phyloP scores from a whole-genome alignment of 768 basidiomycete species.

The Tulasnella sp. region DNA sequence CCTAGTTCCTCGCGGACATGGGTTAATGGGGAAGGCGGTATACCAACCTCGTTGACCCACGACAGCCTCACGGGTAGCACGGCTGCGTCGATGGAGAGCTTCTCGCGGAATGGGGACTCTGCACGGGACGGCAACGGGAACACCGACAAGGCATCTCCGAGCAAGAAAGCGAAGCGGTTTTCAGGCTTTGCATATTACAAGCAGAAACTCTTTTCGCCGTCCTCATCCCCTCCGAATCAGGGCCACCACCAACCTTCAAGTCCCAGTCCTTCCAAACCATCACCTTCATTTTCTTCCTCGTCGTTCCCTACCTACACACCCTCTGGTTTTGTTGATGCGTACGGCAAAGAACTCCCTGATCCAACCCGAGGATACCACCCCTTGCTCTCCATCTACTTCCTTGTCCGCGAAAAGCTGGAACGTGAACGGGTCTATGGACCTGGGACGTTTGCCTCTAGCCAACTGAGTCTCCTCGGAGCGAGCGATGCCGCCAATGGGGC shows the following conservation, averaged over 20 bases:
- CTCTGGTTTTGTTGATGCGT: background rate
- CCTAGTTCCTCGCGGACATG: constrained; percentile 10
- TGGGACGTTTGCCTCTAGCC: constrained; percentile 87
- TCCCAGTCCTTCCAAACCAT: constrained; percentile 26
- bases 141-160: constrained; percentile 27
- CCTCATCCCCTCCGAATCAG: constrained; percentile 28
- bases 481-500: constrained; percentile 16
- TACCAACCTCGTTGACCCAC: background rate
- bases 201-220: constrained; percentile 60
- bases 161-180: constrained; percentile 71
- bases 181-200: constrained; percentile 90
- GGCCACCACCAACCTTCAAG: constrained; percentile 39
- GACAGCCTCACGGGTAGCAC: background rate
- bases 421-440: constrained; percentile 87
- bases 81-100: constrained; percentile 12
- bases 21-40: constrained; percentile 19
- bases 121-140: background rate
- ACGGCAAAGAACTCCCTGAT: constrained; percentile 37
- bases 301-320: constrained; percentile 12
- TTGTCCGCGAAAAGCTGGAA: constrained; percentile 91
- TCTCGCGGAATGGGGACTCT: background rate
- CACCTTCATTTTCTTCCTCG: constrained; percentile 11
- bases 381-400: constrained; percentile 89
- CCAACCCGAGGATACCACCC: constrained; percentile 92
- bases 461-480: constrained; percentile 37